Evolutionary conservation across 805 yeast genomes (phyloP), one percentile per base, ranked within the genome.

Genomic region (Candida ponderosae): DNA sequence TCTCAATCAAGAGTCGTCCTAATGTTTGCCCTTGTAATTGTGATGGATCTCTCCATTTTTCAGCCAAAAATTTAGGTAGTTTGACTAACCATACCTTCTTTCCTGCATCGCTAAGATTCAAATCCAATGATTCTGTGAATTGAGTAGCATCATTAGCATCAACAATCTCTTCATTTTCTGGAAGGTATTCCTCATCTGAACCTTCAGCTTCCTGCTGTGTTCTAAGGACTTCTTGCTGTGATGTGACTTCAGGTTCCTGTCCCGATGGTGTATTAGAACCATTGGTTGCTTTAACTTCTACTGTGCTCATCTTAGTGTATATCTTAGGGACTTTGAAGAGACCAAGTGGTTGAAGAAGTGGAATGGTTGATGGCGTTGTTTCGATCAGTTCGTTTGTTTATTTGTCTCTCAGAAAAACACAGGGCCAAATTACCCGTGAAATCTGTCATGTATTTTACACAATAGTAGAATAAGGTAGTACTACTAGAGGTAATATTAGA

Each of bases 31-130:
- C 96, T 37, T 75, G 70, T 35, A 81, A 60, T 32, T 65, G 63
- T 18, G 68, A 75, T 37, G 74, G 70, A 43, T 81, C 70, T 37
- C 78, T 71, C 95, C 97, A 87, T 45, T 74, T 69, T 30, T 81
- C 85, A 23, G 95, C 82, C 42, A 93, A 64, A 52, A 87, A 87
- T 53, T 85, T 78, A 2, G 98, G 97, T 52, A 93, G 64, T 48
- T 93, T 76, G 18, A 93, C 95, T 18, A 93, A 66, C 98, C 97
- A 93, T 31, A 93, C 80, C 47, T 87, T 87, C 50, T 82, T 80
- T 34, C 62, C 68, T 14, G 80, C 75, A 23, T 67, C 64, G 2
- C 67, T 43, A 36, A 88, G 60, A 53, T 88, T 85, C 59, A 93
- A 66, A 57, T 93, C 94, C 23, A 89, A 68, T 13, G 85, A 70